Evolutionary conservation across 116 monocot species (phyloP), one percentile per base, ranked within the genome.

Genomic region (Posidonia oceanica): DNA sequence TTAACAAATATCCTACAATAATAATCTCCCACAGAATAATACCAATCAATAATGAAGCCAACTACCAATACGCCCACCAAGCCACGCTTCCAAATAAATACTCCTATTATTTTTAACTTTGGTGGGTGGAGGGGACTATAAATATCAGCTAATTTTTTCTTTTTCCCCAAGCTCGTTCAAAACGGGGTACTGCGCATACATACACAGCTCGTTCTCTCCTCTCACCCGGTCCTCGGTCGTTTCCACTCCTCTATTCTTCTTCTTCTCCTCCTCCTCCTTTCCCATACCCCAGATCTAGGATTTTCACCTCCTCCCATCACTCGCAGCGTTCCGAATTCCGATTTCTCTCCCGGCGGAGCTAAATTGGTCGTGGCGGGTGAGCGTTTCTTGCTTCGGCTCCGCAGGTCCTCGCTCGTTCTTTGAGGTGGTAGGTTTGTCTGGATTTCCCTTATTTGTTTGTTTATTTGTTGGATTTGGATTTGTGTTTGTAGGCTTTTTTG

Each of bases 201-300:
- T 0, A 48, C 48, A 10, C 48, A 48, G 48, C 8, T 48, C 48
- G 48, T 1, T 48, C 12, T 48, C 48, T 48, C n/a, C 65, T 65
- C 40, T 2, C 4, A 5, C 65, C 17, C 4, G 29, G 1, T 29
- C 29, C 29, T 29, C 29, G 29, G 29, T 29, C 36, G 22, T 13
- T 36, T n/a, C 36, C 17, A 38, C 65, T 10, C 40, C 29, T 29
- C 29, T 29, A 29, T 29, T 29, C 29, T 29, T 16, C 42, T n/a
- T 13, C 64, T 64, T 1, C 64, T 64, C 64, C 64, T 7, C 39
- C 37, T n/a, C 64, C 62, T 14, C 62, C 62, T 62, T n/a, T 42
- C 44, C 52, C 52, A 2, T 11, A 11, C 66, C 18, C 36, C 68
- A 68, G 68, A 68, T 68, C 53, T 68, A 68, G 68, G 68, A 52